A percentile compares a stretch with the other conserved stretches of the same genome.
Conservation (phyloP, 257 asterid genomes). For the Fraxinus pennsylvanica region DNA sequence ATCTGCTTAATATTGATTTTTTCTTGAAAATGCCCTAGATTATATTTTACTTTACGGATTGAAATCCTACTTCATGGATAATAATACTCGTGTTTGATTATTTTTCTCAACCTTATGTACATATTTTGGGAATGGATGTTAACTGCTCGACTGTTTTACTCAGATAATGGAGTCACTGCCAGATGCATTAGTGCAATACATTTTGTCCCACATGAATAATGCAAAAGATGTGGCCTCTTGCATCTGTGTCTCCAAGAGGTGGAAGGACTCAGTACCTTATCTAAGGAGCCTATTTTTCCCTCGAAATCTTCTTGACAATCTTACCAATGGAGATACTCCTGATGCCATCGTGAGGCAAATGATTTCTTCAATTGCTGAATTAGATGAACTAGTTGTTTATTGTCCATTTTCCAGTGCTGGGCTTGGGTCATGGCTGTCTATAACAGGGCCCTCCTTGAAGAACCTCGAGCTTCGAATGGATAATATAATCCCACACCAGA, state of each 20-base stretch:
- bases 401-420: slow-evolving; percentile 73
- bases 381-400: slow-evolving; percentile 83
- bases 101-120: neutral
- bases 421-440: slow-evolving; percentile 73
- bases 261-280: slow-evolving; percentile 83
- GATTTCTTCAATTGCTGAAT: slow-evolving; percentile 50
- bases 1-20: slow-evolving; percentile 13
- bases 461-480: slow-evolving; percentile 92
- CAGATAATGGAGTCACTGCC: slow-evolving; percentile 86
- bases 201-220: slow-evolving; percentile 62
- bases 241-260: slow-evolving; percentile 76
- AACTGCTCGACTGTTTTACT: slow-evolving; percentile 45
- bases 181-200: slow-evolving; percentile 69
- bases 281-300: slow-evolving; percentile 67
- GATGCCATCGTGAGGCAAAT: slow-evolving; percentile 56
- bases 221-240: slow-evolving; percentile 94
- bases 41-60: neutral
- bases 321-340: slow-evolving; percentile 48
- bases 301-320: slow-evolving; percentile 73
- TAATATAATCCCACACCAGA: slow-evolving; percentile 51
- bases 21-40: neutral
- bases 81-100: neutral
- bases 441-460: slow-evolving; percentile 52
- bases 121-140: slow-evolving; percentile 18
- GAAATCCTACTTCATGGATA: neutral